A percentile compares a stretch with the other conserved stretches of the same genome.
phyloP scores from a whole-genome alignment of 805 yeast genomes.

The Lipomyces chichibuensis region DNA sequence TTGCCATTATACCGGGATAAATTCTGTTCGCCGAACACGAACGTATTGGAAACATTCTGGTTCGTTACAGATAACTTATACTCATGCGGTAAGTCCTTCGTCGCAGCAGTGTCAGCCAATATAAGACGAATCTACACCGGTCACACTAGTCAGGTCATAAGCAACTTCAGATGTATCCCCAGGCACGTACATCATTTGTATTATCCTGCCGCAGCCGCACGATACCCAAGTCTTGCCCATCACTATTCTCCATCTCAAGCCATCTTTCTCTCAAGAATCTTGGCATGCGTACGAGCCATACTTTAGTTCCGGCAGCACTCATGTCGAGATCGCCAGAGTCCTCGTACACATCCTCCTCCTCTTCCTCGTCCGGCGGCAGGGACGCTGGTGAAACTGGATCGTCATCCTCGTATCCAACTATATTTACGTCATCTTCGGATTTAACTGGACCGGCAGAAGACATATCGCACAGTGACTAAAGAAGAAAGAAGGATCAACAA shows the following conservation, averaged over 20 bases:
- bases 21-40: constrained; percentile 84
- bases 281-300: constrained; percentile 93
- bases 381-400: constrained; percentile 46
- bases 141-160: not conserved
- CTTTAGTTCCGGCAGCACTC: constrained; percentile 62
- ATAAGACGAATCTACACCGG: constrained; percentile 43
- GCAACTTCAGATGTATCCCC: not conserved
- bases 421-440: constrained; percentile 8
- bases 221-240: constrained; percentile 76
- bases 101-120: constrained; percentile 47
- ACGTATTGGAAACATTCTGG: constrained; percentile 80
- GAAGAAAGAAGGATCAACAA: not conserved
- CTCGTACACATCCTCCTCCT: constrained; percentile 51
- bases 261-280: constrained; percentile 81
- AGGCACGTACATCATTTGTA: constrained; percentile 27
- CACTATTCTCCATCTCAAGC: constrained; percentile 62
- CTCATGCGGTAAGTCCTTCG: constrained; percentile 72
- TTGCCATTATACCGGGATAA: constrained; percentile 42
- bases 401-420: constrained; percentile 43
- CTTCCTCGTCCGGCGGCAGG: constrained; percentile 35
- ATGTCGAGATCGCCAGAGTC: constrained; percentile 82
- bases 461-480: constrained; percentile 7
- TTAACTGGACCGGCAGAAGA: constrained; percentile 20
- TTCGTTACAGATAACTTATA: constrained; percentile 80
- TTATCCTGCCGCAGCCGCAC: constrained; percentile 67